Percentiles rank a stretch among this genome's conserved stretches.
phyloP scores from a whole-genome alignment of 495 filamentous ascomycete species.

The Elasticomyces elasticus region DNA sequence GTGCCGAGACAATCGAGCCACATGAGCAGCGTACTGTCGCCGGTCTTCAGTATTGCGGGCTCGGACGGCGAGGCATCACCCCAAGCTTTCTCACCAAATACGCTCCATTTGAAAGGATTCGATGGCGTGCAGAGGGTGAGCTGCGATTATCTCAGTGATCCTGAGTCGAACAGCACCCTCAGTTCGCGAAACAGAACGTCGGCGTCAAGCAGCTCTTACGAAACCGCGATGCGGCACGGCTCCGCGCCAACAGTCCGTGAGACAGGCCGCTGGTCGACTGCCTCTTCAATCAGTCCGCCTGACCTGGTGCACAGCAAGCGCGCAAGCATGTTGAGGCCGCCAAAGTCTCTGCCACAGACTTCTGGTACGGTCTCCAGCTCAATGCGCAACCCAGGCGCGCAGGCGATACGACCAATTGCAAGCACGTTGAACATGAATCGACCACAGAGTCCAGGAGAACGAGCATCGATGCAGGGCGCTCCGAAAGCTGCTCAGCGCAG shows the following conservation, averaged over 20 bases:
- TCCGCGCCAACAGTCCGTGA: not conserved
- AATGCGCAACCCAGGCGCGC: not conserved
- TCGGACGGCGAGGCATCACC: not conserved
- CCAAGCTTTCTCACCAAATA: not conserved
- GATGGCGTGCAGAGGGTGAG: not conserved
- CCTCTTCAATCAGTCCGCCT: slow-evolving; percentile 47
- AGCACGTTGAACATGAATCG: too few relatives aligned
- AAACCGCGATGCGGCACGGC: not conserved
- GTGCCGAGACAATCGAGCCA: not conserved
- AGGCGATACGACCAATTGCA: too few relatives aligned
- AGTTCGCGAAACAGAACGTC: slow-evolving; percentile 9
- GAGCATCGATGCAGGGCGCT: not conserved
- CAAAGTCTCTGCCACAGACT: slow-evolving; percentile 14
- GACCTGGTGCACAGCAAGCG: slow-evolving; percentile 28
- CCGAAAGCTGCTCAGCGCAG: not conserved
- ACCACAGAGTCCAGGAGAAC: not conserved
- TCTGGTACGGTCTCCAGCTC: not conserved
- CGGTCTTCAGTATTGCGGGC: slow-evolving; percentile 11
- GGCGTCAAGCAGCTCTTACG: slow-evolving; percentile 13
- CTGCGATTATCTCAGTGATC: slow-evolving; percentile 12
- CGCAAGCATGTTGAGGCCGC: slow-evolving; percentile 1
- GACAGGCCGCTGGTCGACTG: slow-evolving; percentile 43
- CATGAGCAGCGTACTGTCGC: slow-evolving; percentile 7
- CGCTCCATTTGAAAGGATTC: slow-evolving; percentile 3
- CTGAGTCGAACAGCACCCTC: slow-evolving; percentile 7